Evolutionary conservation across 164 flowering plant genomes (phyloP).

Genomic region (Annona cherimola): DNA sequence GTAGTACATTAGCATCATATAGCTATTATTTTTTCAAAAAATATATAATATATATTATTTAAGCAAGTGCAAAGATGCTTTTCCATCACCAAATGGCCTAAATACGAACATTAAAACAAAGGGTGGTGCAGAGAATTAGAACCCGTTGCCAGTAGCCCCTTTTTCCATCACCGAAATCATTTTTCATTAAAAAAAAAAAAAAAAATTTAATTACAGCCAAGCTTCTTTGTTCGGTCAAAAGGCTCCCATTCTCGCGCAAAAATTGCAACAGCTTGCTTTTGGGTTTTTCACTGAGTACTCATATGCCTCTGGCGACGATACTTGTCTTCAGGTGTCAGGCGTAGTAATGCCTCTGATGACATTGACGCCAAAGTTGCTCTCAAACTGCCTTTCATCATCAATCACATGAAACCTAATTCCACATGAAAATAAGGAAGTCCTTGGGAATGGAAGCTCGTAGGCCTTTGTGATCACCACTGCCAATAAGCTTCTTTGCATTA

Average conservation of each 20-base stretch:
- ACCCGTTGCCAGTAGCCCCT: too few species aligned
- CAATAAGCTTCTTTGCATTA: constrained; percentile 75
- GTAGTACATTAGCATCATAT: too few species aligned
- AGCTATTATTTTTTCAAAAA: too few species aligned
- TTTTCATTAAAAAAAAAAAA: too few species aligned
- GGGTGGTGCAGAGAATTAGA: too few species aligned
- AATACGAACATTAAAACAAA: too few species aligned
- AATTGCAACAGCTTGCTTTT: constrained; percentile 49
- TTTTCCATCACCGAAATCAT: too few species aligned
- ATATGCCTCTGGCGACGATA: constrained; percentile 52
- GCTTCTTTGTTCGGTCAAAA: constrained; percentile 87
- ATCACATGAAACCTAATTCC: constrained; percentile 88
- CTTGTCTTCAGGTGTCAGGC: constrained; percentile 75
- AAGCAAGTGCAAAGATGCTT: too few species aligned
- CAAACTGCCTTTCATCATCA: constrained; percentile 71
- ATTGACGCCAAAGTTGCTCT: constrained; percentile 66
- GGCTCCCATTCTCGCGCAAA: constrained; percentile 65
- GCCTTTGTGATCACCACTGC: constrained; percentile 65
- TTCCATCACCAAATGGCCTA: too few species aligned
- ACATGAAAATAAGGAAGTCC: constrained; percentile 82
- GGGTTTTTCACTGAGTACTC: constrained; percentile 51
- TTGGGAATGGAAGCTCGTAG: constrained; percentile 76
- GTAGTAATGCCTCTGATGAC: constrained; percentile 79
- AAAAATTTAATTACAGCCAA: too few species aligned
- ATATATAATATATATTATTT: too few species aligned